phyloP scores from a whole-genome alignment of 164 flowering plant genomes.

The Protea cynaroides region DNA sequence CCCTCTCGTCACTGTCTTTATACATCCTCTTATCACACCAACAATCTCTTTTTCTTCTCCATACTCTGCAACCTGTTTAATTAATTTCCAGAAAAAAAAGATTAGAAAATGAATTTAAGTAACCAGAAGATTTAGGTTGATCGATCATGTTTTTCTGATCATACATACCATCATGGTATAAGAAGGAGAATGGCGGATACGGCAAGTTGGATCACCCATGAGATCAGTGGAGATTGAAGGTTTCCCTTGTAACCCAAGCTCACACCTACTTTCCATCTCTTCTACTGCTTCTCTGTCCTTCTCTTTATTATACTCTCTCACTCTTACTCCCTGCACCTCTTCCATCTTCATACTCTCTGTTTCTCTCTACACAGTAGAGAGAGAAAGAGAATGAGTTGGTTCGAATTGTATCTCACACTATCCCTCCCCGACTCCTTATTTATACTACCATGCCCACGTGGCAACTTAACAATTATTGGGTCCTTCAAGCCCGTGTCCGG shows the following conservation, averaged over 20 bases:
- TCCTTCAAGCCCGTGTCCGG: too few species aligned
- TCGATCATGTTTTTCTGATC: not conserved
- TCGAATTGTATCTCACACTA: too few species aligned
- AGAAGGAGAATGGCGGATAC: slow-evolving; percentile 46
- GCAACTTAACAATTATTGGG: too few species aligned
- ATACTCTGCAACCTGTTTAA: slow-evolving; percentile 66
- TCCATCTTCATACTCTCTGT: not conserved
- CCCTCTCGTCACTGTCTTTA: slow-evolving; percentile 54
- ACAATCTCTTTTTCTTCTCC: slow-evolving; percentile 45
- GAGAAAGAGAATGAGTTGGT: too few species aligned
- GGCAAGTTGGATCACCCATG: slow-evolving; percentile 65
- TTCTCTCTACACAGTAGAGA: too few species aligned
- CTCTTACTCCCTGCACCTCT: slow-evolving; percentile 16
- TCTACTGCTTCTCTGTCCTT: slow-evolving; percentile 49
- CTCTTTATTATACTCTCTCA: slow-evolving; percentile 55
- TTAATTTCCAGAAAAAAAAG: not conserved
- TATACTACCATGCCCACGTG: too few species aligned
- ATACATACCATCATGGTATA: slow-evolving; percentile 54
- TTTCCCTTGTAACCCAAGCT: slow-evolving; percentile 43
- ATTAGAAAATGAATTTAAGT: not conserved
- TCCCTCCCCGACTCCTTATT: too few species aligned
- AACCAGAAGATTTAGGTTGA: too few species aligned
- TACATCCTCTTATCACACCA: slow-evolving; percentile 57
- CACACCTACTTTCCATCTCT: slow-evolving; percentile 54
- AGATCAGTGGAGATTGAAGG: slow-evolving; percentile 51